Evolutionary conservation across 768 basidiomycete species (phyloP), one percentile per base, ranked within the genome.

Genomic region (Leccinum subgranulosum): DNA sequence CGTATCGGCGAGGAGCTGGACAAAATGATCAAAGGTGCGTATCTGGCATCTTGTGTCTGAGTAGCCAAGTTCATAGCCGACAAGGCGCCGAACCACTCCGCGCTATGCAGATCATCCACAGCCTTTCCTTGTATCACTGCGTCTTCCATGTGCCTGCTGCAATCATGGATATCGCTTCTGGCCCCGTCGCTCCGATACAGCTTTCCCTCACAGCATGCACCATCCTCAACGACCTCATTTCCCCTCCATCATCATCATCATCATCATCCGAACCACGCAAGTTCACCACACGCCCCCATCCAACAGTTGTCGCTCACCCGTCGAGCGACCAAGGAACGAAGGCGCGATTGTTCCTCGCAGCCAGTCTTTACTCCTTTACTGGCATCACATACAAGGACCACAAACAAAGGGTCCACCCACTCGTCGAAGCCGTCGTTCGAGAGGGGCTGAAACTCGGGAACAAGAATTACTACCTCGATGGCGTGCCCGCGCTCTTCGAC

Each of bases 1-100:
- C 83, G 97, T 17, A 84, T 94, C 6, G 95, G 95, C 1, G 90
- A 90, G 60, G 97, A 99, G 72, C 66, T 98, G 14, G 83, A 89
- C 60, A 99, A 98, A 71, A 98, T 98, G 91, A 80, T 98, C 69
- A 86, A 86, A 77, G 88, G 96, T 88, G n/a, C 29, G 59, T 53
- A 23, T 52, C 23, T 21, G 28, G 1, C 43, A 36, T 41, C 11
- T 59, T 29, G 51, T 55, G 48, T 27, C 52, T 14, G 57, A 43
- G 19, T 34, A 17, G 34, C 55, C 5, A 29, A 33, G 21, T 54
- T 63, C 23, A 60, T 52, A 33, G 41, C n/a, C 9, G 12, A 34
- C 57, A 57, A 95, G 94, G 87, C 21, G 81, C 77, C 10, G 81
- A 92, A 68, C 94, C 97, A 1, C 70, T 90, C 4, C 80, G 78